phyloP scores from a whole-genome alignment of 2,329 filamentous ascomycete species.

The Fusarium mangiferae region DNA sequence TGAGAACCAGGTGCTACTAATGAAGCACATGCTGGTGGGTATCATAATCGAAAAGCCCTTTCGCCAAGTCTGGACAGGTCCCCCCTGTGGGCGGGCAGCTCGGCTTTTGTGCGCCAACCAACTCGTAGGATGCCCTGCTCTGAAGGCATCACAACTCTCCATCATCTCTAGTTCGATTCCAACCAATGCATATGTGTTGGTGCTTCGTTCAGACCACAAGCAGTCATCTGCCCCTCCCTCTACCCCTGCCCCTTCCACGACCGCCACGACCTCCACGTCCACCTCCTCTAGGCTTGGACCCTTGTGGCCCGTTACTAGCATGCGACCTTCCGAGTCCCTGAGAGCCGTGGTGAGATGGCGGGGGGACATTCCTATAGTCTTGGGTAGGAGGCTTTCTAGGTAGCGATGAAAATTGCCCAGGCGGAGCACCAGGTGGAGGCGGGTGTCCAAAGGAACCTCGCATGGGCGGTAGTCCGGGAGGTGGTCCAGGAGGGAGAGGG shows the following conservation, averaged over 20 bases:
- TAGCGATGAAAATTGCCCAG: constrained; percentile 41
- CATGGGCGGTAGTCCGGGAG: constrained; percentile 44
- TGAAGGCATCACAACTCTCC: constrained; percentile 19
- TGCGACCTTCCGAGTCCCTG: constrained; percentile 22
- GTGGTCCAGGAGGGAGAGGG: constrained; percentile 53
- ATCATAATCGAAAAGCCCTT: constrained; percentile 34
- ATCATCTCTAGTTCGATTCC: constrained; percentile 14
- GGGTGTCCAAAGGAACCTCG: constrained; percentile 36
- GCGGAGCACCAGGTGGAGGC: constrained; percentile 38
- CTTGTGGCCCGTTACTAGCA: constrained; percentile 32
- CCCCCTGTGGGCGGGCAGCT: constrained; percentile 21
- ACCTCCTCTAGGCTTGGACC: constrained; percentile 32
- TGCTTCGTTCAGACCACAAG: neutral
- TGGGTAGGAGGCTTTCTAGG: constrained; percentile 46
- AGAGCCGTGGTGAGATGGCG: constrained; percentile 37
- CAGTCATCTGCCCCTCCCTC: constrained; percentile 43
- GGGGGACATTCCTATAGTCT: constrained; percentile 46
- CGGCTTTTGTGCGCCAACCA: constrained; percentile 35
- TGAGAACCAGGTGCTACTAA: neutral
- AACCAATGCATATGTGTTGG: constrained; percentile 2
- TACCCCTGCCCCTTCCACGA: constrained; percentile 44
- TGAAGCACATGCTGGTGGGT: constrained; percentile 29
- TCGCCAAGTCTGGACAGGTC: constrained; percentile 30
- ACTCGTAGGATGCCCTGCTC: constrained; percentile 16
- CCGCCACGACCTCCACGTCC: constrained; percentile 42